A percentile compares a stretch with the other conserved stretches of the same genome.
Evolutionary conservation across 768 basidiomycete genomes (phyloP).

Genomic region (Cystobasidium ongulense): DNA sequence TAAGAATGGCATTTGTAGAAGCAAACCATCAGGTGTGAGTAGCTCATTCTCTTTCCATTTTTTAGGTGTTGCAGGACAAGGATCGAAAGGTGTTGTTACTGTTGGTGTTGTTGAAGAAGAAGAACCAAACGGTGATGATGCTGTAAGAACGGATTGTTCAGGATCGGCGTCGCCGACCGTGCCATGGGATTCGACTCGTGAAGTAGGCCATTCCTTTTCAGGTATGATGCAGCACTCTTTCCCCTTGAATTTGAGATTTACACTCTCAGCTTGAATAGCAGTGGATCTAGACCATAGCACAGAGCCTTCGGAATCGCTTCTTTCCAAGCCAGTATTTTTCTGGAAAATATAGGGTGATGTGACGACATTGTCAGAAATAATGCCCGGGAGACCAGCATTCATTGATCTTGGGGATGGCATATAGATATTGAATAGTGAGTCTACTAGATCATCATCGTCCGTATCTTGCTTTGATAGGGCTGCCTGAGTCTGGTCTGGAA

Average conservation of each 20-base stretch:
- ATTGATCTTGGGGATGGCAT: background rate
- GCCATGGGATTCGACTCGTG: background rate
- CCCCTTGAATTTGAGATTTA: background rate
- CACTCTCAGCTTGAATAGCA: background rate
- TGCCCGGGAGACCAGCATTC: background rate
- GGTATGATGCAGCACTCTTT: background rate
- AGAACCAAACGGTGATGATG: too few relatives aligned
- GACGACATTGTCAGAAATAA: too few relatives aligned
- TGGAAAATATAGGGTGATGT: background rate
- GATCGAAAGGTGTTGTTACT: too few relatives aligned
- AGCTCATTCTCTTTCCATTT: background rate
- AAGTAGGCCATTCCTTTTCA: background rate
- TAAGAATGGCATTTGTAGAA: background rate
- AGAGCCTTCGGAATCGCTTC: background rate
- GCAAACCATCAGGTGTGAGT: background rate
- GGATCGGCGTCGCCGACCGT: too few relatives aligned
- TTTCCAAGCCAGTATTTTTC: background rate
- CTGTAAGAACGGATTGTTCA: too few relatives aligned
- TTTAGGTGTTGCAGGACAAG: background rate
- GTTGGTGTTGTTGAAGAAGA: too few relatives aligned
- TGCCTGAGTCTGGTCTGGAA: too few relatives aligned
- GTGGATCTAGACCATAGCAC: background rate
- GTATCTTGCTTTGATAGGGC: too few relatives aligned
- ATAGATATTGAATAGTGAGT: background rate
- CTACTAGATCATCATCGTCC: background rate